These are phyloP conservation scores for Canariomyces notabilis DNA, from an alignment of 2,329 filamentous ascomycete genomes.

Conservation along the genomic window DNA sequence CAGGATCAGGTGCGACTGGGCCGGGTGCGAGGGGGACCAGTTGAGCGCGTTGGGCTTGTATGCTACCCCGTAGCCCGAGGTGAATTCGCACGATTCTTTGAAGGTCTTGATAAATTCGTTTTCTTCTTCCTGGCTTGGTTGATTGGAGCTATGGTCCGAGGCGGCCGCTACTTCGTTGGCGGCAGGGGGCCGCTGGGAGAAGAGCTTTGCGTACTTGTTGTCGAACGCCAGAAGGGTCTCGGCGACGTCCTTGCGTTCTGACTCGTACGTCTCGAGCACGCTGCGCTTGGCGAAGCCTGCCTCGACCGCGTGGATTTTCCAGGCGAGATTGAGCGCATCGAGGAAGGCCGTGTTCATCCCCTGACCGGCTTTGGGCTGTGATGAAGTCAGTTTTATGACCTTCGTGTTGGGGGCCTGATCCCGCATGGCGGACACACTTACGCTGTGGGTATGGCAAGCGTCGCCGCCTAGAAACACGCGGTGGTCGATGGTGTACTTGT, in stretches of 20 bases:
- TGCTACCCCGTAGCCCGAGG: conserved; percentile 83
- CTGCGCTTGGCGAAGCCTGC: conserved; percentile 70
- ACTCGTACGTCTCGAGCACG: conserved; percentile 78
- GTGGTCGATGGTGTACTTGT: conserved; percentile 61
- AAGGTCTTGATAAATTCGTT: conserved; percentile 86
- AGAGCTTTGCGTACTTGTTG: conserved; percentile 82
- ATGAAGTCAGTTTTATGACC: conserved; percentile 35
- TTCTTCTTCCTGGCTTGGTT: conserved; percentile 41
- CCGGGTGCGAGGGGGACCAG: conserved; percentile 70
- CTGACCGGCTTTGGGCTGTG: conserved; percentile 69
- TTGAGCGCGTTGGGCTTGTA: conserved; percentile 81
- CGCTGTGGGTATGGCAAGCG: conserved; percentile 74
- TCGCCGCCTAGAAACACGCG: conserved; percentile 72
- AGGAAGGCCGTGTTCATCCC: conserved; percentile 78
- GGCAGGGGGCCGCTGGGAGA: conserved; percentile 71
- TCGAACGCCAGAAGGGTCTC: conserved; percentile 83
- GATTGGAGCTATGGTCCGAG: too few relatives aligned
- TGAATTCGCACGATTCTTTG: conserved; percentile 89
- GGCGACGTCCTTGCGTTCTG: conserved; percentile 77
- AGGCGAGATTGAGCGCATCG: conserved; percentile 83
- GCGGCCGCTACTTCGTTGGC: conserved; percentile 69
- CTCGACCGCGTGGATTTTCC: conserved; percentile 93
- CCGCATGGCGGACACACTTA: conserved; percentile 37
- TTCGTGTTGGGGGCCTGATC: conserved; percentile 25
- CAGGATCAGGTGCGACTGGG: conserved; percentile 64